A percentile compares a stretch with the other conserved stretches of the same genome.
phyloP scores from a whole-genome alignment of 495 filamentous ascomycete species.

The Halenospora varia region DNA sequence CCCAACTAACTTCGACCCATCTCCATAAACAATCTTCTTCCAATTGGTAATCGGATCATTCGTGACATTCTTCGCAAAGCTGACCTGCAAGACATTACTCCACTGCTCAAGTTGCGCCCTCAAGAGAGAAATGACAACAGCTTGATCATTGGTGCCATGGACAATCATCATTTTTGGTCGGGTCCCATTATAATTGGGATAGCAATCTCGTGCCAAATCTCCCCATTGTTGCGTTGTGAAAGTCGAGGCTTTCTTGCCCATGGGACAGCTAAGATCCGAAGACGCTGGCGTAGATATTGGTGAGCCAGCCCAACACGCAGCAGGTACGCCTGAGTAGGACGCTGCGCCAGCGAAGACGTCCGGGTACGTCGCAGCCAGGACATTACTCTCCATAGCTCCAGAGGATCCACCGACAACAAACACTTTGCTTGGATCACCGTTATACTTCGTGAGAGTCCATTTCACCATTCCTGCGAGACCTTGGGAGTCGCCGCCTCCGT shows the following conservation, averaged over 20 bases:
- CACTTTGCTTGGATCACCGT: conserved; percentile 36
- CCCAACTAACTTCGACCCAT: neutral
- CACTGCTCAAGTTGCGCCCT: neutral
- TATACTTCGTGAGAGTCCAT: conserved; percentile 38
- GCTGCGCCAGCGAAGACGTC: conserved; percentile 37
- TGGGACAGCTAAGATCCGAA: neutral
- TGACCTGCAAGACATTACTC: neutral
- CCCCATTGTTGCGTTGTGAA: neutral
- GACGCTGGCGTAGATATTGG: neutral
- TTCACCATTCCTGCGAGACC: conserved; percentile 54
- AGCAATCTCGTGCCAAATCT: neutral
- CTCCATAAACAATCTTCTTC: neutral
- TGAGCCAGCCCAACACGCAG: conserved; percentile 46
- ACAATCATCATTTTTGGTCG: conserved; percentile 1
- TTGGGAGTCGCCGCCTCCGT: conserved; percentile 53
- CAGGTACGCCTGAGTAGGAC: conserved; percentile 54
- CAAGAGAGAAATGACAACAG: neutral
- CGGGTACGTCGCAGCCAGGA: conserved; percentile 30
- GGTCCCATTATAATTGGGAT: neutral
- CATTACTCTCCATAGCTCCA: conserved; percentile 44
- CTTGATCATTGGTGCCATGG: neutral
- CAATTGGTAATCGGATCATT: neutral
- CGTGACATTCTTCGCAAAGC: neutral
- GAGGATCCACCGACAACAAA: conserved; percentile 43
- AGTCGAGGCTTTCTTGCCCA: neutral